These are phyloP conservation scores for Ascochyta viciae-villosae DNA, from an alignment of 2,329 filamentous ascomycete species.

Conservation along the genomic window DNA sequence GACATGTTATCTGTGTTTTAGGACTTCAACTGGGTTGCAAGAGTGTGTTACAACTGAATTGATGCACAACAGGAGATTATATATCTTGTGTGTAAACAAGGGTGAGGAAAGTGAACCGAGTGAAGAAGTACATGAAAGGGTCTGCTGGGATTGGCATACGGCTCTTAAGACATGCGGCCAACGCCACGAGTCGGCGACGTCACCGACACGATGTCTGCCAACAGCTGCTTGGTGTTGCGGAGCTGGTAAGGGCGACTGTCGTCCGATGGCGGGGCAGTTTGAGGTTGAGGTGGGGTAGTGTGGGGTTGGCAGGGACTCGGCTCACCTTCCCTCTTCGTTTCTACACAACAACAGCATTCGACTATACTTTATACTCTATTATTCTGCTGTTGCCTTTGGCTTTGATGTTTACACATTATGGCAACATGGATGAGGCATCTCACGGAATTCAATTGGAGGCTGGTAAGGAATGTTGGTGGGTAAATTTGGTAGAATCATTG, in stretches of 20 bases:
- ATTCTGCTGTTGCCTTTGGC: no score
- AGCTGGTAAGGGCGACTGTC: slow-evolving; percentile 26
- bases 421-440: no score
- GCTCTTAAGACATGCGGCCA: slow-evolving; percentile 3
- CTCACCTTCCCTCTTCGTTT: slow-evolving; percentile 16
- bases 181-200: slow-evolving; percentile 21
- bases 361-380: no score
- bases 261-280: slow-evolving; percentile 22
- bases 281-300: slow-evolving; percentile 14
- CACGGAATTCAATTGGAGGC: no score
- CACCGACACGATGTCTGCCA: slow-evolving; percentile 12
- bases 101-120: neutral
- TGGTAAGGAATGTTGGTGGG: no score
- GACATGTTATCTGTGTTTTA: slow-evolving; percentile 36
- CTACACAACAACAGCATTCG: no score
- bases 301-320: slow-evolving; percentile 16
- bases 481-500: no score
- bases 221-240: slow-evolving; percentile 26
- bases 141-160: neutral
- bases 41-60: neutral
- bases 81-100: neutral
- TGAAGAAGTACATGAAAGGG: neutral
- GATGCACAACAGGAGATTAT: neutral
- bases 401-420: no score
- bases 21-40: no score